Base-by-base conservation (phyloP, 805 yeast species). In the Candida sithepensis region DNA sequence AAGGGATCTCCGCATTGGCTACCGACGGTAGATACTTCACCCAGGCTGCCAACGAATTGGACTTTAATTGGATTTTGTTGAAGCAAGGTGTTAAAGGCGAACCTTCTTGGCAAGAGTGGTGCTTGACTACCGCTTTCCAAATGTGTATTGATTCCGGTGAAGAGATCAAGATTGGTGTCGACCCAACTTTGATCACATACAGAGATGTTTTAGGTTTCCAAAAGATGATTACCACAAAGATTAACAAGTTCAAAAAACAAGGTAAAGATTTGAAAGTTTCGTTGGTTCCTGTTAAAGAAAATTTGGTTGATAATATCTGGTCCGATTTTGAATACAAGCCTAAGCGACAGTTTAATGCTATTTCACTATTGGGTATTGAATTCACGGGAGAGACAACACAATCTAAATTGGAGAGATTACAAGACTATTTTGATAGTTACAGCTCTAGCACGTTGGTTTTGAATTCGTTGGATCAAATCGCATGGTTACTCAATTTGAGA, bases 401-500 rank as follows among this genome's bases (percentile, higher is more conserved):
- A 37, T 71, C 76, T 2, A 94, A 94, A 64, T 66, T 88, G 37
- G 59, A 58, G 1, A 75, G 77, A 46, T 67, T 84, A 26, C 51
- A 72, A 41, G 49, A 60, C 10, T 64, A 81, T 58, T 58, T 59
- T 45, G 47, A 65, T 66, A 69, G 61, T 26, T 48, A 55, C 45
- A 56, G 56, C 2, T 53, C 58, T 13, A 43, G 54, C 7, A 55
- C 64, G 1, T 36, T 68, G 45, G 70, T 78, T 10, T 63, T 77
- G 6, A 67, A 73, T 47, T 72, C 80, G 4, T 67, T 91, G 44
- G 97, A 92, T 68, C 96, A 91, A 56, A 80, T 90, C 52, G 94
- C 96, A 7, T 91, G 97, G 97, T 68, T 90, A 39, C 77, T 90
- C 61, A 92, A 92, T 61, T 68, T 92, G 47, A 79, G 99, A 53